A percentile compares a stretch with the other conserved stretches of the same genome.
phyloP scores from a whole-genome alignment of 1,284 basidiomycete genomes.

The Schizophyllum amplum region DNA sequence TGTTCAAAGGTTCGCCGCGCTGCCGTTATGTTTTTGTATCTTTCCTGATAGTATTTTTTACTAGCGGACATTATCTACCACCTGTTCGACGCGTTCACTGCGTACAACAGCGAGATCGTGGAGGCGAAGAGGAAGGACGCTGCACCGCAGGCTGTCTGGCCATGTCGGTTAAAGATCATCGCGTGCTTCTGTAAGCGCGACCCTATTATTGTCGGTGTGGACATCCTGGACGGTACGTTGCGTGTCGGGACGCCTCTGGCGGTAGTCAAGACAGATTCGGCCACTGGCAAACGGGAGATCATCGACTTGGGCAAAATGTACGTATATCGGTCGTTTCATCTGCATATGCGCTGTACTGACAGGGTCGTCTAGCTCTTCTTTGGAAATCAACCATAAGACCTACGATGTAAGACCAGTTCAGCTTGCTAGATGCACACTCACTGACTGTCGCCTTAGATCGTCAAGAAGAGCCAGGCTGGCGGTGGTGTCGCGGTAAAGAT shows the following conservation, averaged over 20 bases:
- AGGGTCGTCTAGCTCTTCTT: constrained; percentile 58
- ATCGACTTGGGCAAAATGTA: constrained; percentile 93
- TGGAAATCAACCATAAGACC: constrained; percentile 91
- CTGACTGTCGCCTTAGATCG: constrained; percentile 43
- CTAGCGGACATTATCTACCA: constrained; percentile 98
- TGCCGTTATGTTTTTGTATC: constrained; percentile 1
- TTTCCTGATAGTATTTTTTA: constrained; percentile 3
- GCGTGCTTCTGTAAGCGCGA: constrained; percentile 95
- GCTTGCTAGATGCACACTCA: constrained; percentile 17
- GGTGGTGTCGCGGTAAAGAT: constrained; percentile 98
- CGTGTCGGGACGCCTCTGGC: constrained; percentile 95
- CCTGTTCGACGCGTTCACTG: constrained; percentile 94
- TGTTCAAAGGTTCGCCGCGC: constrained; percentile 76
- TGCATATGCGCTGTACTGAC: constrained; percentile 5
- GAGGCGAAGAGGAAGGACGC: constrained; percentile 93
- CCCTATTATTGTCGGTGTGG: constrained; percentile 95
- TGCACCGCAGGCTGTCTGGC: constrained; percentile 95
- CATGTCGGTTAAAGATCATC: constrained; percentile 88
- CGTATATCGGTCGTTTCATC: constrained; percentile 23
- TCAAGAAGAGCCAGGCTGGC: constrained; percentile 91
- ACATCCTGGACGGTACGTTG: constrained; percentile 89
- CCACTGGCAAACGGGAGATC: constrained; percentile 86
- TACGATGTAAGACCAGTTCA: constrained; percentile 46
- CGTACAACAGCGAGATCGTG: constrained; percentile 89
- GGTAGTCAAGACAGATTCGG: constrained; percentile 85